Conservation (phyloP, 805 yeast genomes). For the Cyberlindnera mrakii region DNA sequence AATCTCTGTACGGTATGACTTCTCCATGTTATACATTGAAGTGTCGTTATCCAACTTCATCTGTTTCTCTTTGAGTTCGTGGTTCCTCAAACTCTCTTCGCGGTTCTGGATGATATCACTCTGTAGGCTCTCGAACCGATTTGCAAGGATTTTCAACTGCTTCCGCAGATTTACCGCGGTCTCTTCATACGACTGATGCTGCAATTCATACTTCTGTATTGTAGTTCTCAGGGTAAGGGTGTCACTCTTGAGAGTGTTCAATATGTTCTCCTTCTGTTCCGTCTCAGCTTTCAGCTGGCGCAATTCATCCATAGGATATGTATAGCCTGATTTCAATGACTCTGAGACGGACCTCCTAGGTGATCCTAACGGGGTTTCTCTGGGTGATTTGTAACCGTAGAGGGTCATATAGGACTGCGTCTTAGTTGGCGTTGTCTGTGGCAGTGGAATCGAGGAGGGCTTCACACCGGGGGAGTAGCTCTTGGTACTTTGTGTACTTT, state of each 20-base stretch:
- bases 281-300: conserved; percentile 9
- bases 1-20: conserved; percentile 30
- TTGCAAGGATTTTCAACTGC: conserved; percentile 24
- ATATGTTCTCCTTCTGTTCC: conserved; percentile 16
- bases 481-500: neutral
- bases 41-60: conserved; percentile 31
- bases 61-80: conserved; percentile 28
- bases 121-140: conserved; percentile 25
- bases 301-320: conserved; percentile 4
- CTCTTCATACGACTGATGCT: conserved; percentile 28
- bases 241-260: conserved; percentile 15
- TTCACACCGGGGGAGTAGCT: neutral
- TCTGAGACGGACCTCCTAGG: neutral
- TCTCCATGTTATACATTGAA: conserved; percentile 29
- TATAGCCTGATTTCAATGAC: neutral
- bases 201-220: conserved; percentile 32
- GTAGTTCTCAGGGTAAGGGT: conserved; percentile 31
- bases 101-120: conserved; percentile 23
- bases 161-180: conserved; percentile 11
- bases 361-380: neutral
- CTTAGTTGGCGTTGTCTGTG: conserved; percentile 19
- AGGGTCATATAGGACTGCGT: conserved; percentile 10
- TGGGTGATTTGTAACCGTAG: conserved; percentile 12
- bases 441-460: conserved; percentile 18
- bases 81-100: conserved; percentile 19